phyloP scores from a whole-genome alignment of 208 protist genomes.

The Porcisia hertigi region DNA sequence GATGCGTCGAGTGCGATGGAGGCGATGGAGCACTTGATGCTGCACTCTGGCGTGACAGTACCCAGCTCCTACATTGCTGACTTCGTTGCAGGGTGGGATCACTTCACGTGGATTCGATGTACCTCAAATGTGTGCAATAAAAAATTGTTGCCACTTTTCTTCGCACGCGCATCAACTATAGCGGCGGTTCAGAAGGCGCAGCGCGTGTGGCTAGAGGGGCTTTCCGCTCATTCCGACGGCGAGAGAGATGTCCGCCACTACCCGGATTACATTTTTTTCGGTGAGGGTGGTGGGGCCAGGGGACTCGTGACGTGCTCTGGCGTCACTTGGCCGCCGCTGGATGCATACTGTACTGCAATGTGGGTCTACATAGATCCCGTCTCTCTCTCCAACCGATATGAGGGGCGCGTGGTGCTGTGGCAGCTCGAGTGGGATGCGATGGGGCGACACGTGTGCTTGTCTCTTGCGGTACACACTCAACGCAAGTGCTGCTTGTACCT shows the following conservation, averaged over 20 bases:
- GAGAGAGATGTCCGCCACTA: slow-evolving; percentile 3
- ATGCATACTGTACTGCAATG: slow-evolving; percentile 46
- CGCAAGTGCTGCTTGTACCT: slow-evolving; percentile 35
- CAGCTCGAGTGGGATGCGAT: slow-evolving; percentile 37
- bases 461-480: slow-evolving; percentile 29
- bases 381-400: slow-evolving; percentile 13
- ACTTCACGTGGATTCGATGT: slow-evolving; percentile 32
- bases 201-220: slow-evolving; percentile 34
- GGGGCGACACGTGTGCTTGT: slow-evolving; percentile 28
- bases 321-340: slow-evolving; percentile 56
- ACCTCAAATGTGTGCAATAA: slow-evolving; percentile 35
- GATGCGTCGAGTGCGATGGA: slow-evolving; percentile 26
- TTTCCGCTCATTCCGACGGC: background rate
- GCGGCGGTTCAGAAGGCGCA: slow-evolving; percentile 23
- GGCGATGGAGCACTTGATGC: slow-evolving; percentile 33
- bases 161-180: slow-evolving; percentile 14
- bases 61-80: slow-evolving; percentile 32
- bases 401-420: slow-evolving; percentile 39
- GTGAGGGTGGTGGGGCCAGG: slow-evolving; percentile 40
- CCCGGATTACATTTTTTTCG: slow-evolving; percentile 43
- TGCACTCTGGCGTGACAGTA: slow-evolving; percentile 34
- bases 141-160: slow-evolving; percentile 34
- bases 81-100: slow-evolving; percentile 34
- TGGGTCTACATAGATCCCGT: slow-evolving; percentile 52
- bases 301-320: slow-evolving; percentile 33